Conservation (phyloP, 1,139 yeast genomes). For the Zygosaccharomyces sapae region DNA sequence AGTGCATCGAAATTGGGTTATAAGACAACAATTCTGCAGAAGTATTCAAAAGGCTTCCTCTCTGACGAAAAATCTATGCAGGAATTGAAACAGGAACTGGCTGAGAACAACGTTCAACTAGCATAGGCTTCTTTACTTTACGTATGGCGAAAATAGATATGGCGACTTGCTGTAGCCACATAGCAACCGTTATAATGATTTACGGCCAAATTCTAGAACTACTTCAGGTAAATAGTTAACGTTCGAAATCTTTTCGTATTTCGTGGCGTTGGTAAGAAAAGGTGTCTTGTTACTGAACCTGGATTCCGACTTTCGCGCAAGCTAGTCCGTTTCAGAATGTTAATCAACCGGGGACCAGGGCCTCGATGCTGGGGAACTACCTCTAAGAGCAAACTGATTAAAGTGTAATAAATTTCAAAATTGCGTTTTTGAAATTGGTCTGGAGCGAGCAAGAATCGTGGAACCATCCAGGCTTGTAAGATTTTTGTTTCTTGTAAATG, state of each 20-base stretch:
- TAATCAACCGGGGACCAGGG: neutral
- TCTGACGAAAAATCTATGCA: constrained; percentile 29
- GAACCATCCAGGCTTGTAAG: neutral
- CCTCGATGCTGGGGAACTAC: constrained; percentile 2
- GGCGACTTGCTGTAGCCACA: neutral
- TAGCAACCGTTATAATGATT: neutral
- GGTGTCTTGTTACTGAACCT: neutral
- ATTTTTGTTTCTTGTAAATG: neutral
- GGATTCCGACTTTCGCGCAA: constrained; percentile 2
- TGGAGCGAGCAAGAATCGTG: neutral
- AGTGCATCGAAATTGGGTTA: constrained; percentile 64
- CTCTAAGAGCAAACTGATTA: constrained; percentile 1
- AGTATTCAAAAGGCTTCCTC: constrained; percentile 50
- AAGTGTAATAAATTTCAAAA: neutral
- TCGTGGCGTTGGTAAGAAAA: neutral
- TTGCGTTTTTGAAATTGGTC: neutral
- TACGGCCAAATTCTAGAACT: neutral
- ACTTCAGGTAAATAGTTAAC: neutral
- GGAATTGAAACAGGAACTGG: constrained; percentile 21
- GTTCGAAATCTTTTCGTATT: neutral
- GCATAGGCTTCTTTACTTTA: neutral
- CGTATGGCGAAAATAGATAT: neutral
- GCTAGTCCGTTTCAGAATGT: neutral
- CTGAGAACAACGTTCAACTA: constrained; percentile 11
- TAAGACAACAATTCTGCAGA: constrained; percentile 55